Conservation (phyloP, 805 yeast species). For the Saturnispora sanitii region DNA sequence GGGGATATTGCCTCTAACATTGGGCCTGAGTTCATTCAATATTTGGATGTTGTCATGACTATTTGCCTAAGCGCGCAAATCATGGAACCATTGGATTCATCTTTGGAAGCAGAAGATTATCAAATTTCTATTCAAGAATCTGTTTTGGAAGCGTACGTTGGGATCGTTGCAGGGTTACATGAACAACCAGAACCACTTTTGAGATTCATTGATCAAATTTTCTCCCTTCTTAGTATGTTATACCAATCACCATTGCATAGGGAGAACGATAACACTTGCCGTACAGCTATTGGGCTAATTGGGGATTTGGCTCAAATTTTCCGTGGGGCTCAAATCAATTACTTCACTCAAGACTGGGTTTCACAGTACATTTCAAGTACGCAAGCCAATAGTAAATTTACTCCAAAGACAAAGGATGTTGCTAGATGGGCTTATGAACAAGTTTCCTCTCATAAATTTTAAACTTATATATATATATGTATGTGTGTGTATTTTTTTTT, state of each 20-base stretch:
- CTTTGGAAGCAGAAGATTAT: slow-evolving; percentile 72
- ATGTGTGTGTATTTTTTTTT: too few relatives aligned
- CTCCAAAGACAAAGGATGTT: slow-evolving; percentile 70
- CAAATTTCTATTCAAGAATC: slow-evolving; percentile 66
- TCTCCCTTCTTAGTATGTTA: slow-evolving; percentile 54
- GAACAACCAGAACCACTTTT: slow-evolving; percentile 54
- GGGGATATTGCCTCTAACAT: slow-evolving; percentile 92
- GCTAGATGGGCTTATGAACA: slow-evolving; percentile 97
- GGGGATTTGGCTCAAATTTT: slow-evolving; percentile 90
- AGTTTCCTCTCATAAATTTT: slow-evolving; percentile 26
- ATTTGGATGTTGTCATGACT: slow-evolving; percentile 68
- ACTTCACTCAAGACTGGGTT: slow-evolving; percentile 70
- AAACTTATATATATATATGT: not conserved
- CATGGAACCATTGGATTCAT: slow-evolving; percentile 49
- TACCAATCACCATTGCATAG: slow-evolving; percentile 51
- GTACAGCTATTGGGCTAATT: slow-evolving; percentile 80
- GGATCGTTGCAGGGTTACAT: slow-evolving; percentile 84
- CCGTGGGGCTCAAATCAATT: slow-evolving; percentile 64
- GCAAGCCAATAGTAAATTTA: slow-evolving; percentile 50
- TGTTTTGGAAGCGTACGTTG: slow-evolving; percentile 92
- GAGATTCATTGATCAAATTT: slow-evolving; percentile 59
- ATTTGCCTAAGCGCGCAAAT: slow-evolving; percentile 61
- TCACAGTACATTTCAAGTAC: slow-evolving; percentile 65
- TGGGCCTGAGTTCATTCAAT: slow-evolving; percentile 67
- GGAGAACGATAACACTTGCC: slow-evolving; percentile 58